Percentiles rank a stretch among this genome's conserved stretches.
These are phyloP conservation scores for Thymus mandschuricus DNA, from an alignment of 257 asterid genomes.

Conservation along the genomic window DNA sequence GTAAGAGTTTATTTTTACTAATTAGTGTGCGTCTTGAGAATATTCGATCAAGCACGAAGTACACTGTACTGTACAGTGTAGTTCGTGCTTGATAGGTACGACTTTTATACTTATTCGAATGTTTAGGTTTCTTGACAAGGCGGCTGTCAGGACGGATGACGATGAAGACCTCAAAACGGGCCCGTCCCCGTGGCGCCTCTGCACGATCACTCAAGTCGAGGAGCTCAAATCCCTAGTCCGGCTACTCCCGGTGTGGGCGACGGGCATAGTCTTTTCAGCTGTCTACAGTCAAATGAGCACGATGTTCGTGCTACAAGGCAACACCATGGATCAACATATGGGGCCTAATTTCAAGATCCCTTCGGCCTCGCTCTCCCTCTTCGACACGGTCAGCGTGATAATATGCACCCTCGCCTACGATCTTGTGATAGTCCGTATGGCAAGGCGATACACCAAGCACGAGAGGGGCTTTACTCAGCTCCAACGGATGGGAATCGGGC, in stretches of 20 bases:
- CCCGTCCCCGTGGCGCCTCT: slow-evolving; percentile 65
- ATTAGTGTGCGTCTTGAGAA: neutral
- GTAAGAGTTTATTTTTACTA: slow-evolving; percentile 31
- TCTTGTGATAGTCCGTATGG: slow-evolving; percentile 46
- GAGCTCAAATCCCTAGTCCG: slow-evolving; percentile 72
- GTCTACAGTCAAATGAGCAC: slow-evolving; percentile 90
- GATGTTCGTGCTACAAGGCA: slow-evolving; percentile 85
- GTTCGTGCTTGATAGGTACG: no score
- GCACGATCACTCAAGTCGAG: slow-evolving; percentile 88
- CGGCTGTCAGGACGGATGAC: slow-evolving; percentile 49
- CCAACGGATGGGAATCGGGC: slow-evolving; percentile 85
- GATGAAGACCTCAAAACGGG: slow-evolving; percentile 12
- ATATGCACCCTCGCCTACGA: slow-evolving; percentile 76
- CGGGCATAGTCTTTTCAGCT: slow-evolving; percentile 72
- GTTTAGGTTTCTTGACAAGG: slow-evolving; percentile 78
- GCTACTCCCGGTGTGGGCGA: slow-evolving; percentile 80
- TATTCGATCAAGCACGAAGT: no score
- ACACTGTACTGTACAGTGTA: no score
- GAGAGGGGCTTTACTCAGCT: slow-evolving; percentile 80
- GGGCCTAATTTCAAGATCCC: slow-evolving; percentile 83
- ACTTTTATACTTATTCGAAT: neutral
- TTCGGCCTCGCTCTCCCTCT: slow-evolving; percentile 74
- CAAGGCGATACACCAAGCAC: slow-evolving; percentile 60
- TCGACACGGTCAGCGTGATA: slow-evolving; percentile 79
- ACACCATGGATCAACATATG: slow-evolving; percentile 69